Base-by-base conservation (phyloP, 768 basidiomycete genomes). In the Suillus placidus region DNA sequence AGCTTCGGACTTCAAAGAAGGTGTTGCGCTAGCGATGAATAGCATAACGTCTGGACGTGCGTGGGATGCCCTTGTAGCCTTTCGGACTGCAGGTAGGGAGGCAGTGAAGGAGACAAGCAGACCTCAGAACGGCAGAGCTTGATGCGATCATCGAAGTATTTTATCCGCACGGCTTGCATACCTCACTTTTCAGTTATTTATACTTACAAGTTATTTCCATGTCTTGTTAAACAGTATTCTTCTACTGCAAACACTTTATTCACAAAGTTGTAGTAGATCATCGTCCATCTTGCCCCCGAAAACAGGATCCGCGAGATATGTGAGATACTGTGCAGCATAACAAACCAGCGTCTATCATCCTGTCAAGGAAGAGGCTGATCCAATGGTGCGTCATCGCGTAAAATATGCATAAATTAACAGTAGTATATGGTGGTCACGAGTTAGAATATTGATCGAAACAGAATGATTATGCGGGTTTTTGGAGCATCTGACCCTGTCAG, bases 1-100 rank as follows among this genome's bases (percentile, higher is more conserved):
- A 54, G 94, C 91, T 26, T 74, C 74, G 38, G 84, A 87, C 71
- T 94, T 85, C 73, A 83, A 83, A 70, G 84, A 94, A 20, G 95
- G 94, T 2, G 87, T 91, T 0, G 77, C 79, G 66, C 70, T 91
- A 68, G 95, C 94, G 32, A 79, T 83, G 69, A 80, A 86, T 71
- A 86, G 88, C 51, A 74, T 91, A 9, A 78, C 74, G 20, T 86
- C 87, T 16, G 88, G 89, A 6, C 81, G 77, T 51, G 89, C 90
- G 30, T 88, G 86, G 86, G 73, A 77, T 60, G 87, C 87, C 4
- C 69, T 90, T 47, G 79, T 84, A 67, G 77, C 73, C 6, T 89
- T 89, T 73, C 80, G 82, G 5, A 77, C 81, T 12, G 79, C 80
- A 12, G 85, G 83, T 10, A 68, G 34, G 60, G 51, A 47, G 8